phyloP scores from a whole-genome alignment of 2,329 filamentous ascomycete species.

The Aspergillus candidus region DNA sequence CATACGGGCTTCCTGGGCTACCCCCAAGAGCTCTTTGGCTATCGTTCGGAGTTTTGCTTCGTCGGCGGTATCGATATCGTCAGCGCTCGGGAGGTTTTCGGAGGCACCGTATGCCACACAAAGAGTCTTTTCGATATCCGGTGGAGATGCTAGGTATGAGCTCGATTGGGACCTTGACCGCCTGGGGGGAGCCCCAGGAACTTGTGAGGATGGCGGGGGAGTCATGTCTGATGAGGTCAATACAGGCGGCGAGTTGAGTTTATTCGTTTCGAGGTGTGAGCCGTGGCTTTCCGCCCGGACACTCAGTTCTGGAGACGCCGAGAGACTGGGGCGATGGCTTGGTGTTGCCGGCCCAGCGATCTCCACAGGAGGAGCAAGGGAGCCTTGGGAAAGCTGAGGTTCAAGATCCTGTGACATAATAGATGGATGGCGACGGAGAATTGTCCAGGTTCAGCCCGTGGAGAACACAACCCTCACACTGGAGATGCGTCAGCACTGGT shows the following conservation, averaged over 20 bases:
- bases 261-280: slow-evolving; percentile 28
- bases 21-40: slow-evolving; percentile 48
- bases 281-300: slow-evolving; percentile 26
- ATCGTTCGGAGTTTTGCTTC: slow-evolving; percentile 50
- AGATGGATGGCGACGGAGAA: slow-evolving; percentile 4
- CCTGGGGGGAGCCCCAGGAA: slow-evolving; percentile 38
- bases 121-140: slow-evolving; percentile 40
- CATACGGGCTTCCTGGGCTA: slow-evolving; percentile 65
- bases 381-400: slow-evolving; percentile 25
- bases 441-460: slow-evolving; percentile 12
- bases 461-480: slow-evolving; percentile 19
- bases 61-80: slow-evolving; percentile 49
- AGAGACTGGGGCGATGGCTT: slow-evolving; percentile 25
- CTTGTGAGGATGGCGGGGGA: slow-evolving; percentile 58
- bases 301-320: slow-evolving; percentile 32
- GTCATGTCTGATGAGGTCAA: slow-evolving; percentile 51
- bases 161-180: slow-evolving; percentile 39
- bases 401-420: slow-evolving; percentile 30
- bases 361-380: slow-evolving; percentile 35
- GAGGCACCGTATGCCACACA: slow-evolving; percentile 38
- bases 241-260: slow-evolving; percentile 38
- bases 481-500: slow-evolving; percentile 13
- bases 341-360: slow-evolving; percentile 33
- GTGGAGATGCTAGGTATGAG: slow-evolving; percentile 41
- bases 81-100: slow-evolving; percentile 41